Conservation (phyloP, 306 rosid genomes). For the Castanea crenata region DNA sequence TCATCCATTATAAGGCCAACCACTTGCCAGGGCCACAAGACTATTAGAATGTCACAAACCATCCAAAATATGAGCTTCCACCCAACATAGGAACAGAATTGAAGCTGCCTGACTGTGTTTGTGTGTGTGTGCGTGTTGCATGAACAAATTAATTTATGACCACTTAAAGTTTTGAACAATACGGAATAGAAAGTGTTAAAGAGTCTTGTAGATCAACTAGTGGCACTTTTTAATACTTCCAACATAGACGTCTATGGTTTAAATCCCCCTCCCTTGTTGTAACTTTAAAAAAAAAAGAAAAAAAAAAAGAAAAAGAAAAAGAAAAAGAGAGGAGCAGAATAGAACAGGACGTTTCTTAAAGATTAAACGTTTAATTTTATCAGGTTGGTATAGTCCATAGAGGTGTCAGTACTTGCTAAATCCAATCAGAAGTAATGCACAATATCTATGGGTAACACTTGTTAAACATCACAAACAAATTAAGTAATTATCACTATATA, state of each 20-base stretch:
- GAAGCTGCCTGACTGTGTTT: background rate
- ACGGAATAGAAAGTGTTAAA: too few species aligned
- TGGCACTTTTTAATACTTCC: too few species aligned
- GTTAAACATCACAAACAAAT: slow-evolving; percentile 12
- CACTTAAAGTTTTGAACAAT: too few species aligned
- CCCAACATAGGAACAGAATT: background rate
- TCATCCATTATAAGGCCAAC: slow-evolving; percentile 8
- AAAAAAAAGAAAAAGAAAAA: too few species aligned
- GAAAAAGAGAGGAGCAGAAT: background rate
- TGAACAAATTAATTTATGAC: background rate
- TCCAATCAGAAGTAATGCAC: slow-evolving; percentile 1
- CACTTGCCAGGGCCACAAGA: slow-evolving; percentile 10
- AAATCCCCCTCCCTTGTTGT: too few species aligned
- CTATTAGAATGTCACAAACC: background rate
- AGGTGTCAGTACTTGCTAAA: background rate
- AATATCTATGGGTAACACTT: slow-evolving; percentile 11
- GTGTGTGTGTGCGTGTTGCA: background rate
- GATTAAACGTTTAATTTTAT: background rate
- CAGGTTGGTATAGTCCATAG: background rate
- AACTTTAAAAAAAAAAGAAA: background rate
- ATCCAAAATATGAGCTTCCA: background rate
- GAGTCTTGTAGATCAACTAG: too few species aligned
- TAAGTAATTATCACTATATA: background rate
- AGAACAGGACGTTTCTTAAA: background rate
- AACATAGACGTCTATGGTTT: too few species aligned